A percentile compares a stretch with the other conserved stretches of the same genome.
Evolutionary conservation across 306 rosid genomes (phyloP).

Genomic region (Canavalia gladiata): DNA sequence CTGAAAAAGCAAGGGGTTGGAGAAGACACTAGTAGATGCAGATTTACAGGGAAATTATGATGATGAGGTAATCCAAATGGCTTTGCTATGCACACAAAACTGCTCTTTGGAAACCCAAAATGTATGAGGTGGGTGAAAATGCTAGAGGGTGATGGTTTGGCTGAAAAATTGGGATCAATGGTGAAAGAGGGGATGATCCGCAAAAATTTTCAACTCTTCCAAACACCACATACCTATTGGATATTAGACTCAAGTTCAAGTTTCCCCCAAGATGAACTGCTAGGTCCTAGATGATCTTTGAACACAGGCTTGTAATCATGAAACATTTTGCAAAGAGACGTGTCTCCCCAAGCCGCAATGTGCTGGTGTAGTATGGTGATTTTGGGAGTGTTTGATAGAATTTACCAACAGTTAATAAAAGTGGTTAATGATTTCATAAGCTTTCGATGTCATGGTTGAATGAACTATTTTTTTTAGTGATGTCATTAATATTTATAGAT

Average conservation of each 20-base stretch:
- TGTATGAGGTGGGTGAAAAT: constrained; percentile 91
- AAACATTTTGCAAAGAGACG: not conserved
- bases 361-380: not conserved
- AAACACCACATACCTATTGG: constrained; percentile 61
- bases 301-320: not conserved
- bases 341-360: not conserved
- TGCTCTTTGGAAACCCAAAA: constrained; percentile 78
- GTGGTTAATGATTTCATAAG: no score
- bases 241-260: constrained; percentile 72
- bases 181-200: constrained; percentile 69
- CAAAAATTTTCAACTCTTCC: constrained; percentile 57
- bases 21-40: constrained; percentile 68
- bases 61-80: constrained; percentile 71
- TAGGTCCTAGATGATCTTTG: constrained; percentile 82
- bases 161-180: constrained; percentile 87
- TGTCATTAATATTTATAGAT: no score
- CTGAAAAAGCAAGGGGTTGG: constrained; percentile 70
- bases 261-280: constrained; percentile 75
- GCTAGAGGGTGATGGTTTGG: constrained; percentile 94
- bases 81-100: constrained; percentile 86
- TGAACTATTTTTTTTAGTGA: no score
- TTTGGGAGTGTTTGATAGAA: no score
- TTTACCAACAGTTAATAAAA: no score
- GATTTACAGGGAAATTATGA: constrained; percentile 70
- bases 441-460: no score